Conservation (phyloP, 306 rosid species). For the Acacia melanoxylon region DNA sequence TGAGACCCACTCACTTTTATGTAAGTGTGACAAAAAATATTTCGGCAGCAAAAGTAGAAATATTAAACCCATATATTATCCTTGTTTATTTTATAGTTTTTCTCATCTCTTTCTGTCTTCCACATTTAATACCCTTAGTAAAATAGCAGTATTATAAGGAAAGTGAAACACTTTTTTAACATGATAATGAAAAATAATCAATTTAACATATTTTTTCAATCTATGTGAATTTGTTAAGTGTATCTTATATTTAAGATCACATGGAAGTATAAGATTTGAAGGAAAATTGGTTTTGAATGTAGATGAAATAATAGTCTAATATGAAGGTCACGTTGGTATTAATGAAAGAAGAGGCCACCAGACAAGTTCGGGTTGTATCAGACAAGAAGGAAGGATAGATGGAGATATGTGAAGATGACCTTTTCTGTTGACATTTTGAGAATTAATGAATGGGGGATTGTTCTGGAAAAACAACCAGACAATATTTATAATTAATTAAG, state of each 20-base stretch:
- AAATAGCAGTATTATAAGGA: background rate
- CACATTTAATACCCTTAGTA: background rate
- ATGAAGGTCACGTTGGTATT: background rate
- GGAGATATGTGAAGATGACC: background rate
- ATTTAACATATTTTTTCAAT: background rate
- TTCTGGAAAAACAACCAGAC: background rate
- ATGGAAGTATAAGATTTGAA: background rate
- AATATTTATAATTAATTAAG: background rate
- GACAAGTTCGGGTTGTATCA: background rate
- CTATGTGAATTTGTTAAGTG: background rate
- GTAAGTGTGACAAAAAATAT: no score
- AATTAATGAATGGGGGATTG: background rate
- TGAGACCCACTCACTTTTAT: no score
- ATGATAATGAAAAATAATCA: background rate
- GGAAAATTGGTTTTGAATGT: background rate
- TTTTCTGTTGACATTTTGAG: background rate
- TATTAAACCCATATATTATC: no score
- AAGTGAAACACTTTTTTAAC: background rate
- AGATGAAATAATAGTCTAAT: background rate
- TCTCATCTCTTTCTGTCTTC: background rate
- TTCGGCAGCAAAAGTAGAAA: no score
- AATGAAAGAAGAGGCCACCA: background rate
- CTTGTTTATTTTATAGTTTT: background rate
- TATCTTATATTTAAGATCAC: background rate
- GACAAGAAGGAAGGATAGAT: constrained; percentile 8